A percentile compares a stretch with the other conserved stretches of the same genome.
These are phyloP conservation scores for Xylaria sp. DNA, from an alignment of 2,329 filamentous ascomycete genomes.

Conservation along the genomic window DNA sequence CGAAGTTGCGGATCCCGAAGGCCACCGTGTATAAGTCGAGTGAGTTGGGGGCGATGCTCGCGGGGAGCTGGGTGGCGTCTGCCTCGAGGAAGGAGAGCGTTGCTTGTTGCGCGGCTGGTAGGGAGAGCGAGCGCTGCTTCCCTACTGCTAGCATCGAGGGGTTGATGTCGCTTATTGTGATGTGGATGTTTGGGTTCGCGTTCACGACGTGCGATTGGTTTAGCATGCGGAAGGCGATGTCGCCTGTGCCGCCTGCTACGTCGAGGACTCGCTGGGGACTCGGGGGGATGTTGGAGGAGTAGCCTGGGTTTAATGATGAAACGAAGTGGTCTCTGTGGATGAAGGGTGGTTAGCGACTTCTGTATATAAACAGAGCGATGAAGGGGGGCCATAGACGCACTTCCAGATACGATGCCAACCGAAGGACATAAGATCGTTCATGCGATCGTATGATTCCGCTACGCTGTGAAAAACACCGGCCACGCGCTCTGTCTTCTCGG, in stretches of 20 bases:
- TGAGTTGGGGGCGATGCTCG: constrained; percentile 69
- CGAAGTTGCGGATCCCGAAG: constrained; percentile 98
- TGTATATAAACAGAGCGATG: constrained; percentile 4
- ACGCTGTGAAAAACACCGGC: constrained; percentile 94
- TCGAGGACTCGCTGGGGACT: constrained; percentile 82
- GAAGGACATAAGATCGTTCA: constrained; percentile 99
- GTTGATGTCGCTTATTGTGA: constrained; percentile 97
- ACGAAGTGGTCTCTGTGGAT: constrained; percentile 85
- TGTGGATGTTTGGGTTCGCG: constrained; percentile 79
- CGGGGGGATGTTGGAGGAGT: constrained; percentile 56
- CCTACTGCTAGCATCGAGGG: constrained; percentile 92
- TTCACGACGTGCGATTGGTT: constrained; percentile 86
- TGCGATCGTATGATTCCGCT: constrained; percentile 92
- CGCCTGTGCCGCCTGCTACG: constrained; percentile 94
- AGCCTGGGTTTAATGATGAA: constrained; percentile 85
- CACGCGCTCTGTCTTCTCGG: constrained; percentile 77
- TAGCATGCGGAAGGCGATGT: constrained; percentile 97
- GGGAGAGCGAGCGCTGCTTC: constrained; percentile 74
- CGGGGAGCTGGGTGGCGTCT: constrained; percentile 80
- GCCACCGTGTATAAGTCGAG: constrained; percentile 97
- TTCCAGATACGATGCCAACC: constrained; percentile 98
- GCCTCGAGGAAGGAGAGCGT: constrained; percentile 83
- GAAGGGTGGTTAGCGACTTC: constrained; percentile 3
- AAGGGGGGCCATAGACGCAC: constrained; percentile 51
- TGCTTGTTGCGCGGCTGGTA: constrained; percentile 65